Percentiles rank a stretch among this genome's conserved stretches.
These are phyloP conservation scores for Globisporangium nunn DNA, from an alignment of 352 stramenopile species.

Conservation along the genomic window DNA sequence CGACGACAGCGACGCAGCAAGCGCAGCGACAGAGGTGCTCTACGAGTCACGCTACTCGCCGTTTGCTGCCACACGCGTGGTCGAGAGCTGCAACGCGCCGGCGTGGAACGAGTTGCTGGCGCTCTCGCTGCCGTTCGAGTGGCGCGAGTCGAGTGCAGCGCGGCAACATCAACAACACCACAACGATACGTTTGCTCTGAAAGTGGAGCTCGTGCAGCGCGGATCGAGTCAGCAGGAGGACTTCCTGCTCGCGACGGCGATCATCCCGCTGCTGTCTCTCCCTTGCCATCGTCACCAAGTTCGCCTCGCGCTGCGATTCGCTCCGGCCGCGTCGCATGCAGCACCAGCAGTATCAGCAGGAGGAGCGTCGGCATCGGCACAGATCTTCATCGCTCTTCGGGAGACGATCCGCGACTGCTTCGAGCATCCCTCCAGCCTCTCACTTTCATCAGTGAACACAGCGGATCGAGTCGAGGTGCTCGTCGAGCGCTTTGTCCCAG, in stretches of 20 bases:
- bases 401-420: conserved; percentile 10
- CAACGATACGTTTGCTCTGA: conserved; percentile 11
- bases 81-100: conserved; percentile 24
- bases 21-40: conserved; percentile 1
- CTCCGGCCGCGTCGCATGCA: not conserved
- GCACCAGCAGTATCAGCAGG: not conserved
- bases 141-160: conserved; percentile 14
- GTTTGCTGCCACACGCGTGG: conserved; percentile 58
- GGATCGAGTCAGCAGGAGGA: conserved; percentile 60
- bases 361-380: not conserved
- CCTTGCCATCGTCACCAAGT: conserved; percentile 19
- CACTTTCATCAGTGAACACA: not conserved
- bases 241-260: conserved; percentile 27
- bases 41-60: conserved; percentile 51
- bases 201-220: conserved; percentile 57
- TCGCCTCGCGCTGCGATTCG: conserved; percentile 22
- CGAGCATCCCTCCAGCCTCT: not conserved
- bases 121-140: conserved; percentile 39
- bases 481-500: conserved; percentile 11
- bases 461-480: conserved; percentile 18
- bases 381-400: conserved; percentile 16
- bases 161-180: not conserved
- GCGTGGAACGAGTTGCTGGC: conserved; percentile 69
- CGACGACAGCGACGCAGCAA: conserved; percentile 8
- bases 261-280: conserved; percentile 19